Evolutionary conservation across 2,329 filamentous ascomycete genomes (phyloP).

Genomic region (Botrytis byssoidea): DNA sequence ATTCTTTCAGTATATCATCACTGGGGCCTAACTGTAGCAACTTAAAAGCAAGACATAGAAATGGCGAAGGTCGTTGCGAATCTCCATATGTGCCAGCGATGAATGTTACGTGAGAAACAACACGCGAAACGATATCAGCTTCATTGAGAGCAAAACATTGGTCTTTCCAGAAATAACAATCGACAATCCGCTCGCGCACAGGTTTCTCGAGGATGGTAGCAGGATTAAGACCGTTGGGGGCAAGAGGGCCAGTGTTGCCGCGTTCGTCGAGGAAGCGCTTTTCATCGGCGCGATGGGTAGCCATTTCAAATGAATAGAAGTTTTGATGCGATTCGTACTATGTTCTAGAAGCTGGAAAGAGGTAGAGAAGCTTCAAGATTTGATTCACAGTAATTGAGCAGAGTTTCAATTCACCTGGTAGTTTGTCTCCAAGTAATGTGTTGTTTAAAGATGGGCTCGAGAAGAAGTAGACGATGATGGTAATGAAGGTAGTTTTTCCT

Average conservation of each 20-base stretch:
- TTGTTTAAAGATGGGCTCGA: neutral
- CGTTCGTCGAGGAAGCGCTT: constrained; percentile 84
- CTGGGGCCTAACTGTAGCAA: constrained; percentile 82
- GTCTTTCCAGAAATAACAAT: constrained; percentile 97
- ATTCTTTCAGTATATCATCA: constrained; percentile 75
- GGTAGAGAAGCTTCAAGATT: neutral
- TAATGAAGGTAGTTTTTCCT: constrained; percentile 1
- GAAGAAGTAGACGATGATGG: neutral
- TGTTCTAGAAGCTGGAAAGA: neutral
- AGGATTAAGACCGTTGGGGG: constrained; percentile 86
- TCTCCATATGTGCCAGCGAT: constrained; percentile 86
- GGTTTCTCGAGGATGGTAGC: constrained; percentile 96
- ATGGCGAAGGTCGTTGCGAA: constrained; percentile 83
- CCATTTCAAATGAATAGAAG: constrained; percentile 32
- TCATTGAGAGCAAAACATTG: constrained; percentile 95
- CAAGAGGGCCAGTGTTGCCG: constrained; percentile 71
- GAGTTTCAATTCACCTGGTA: neutral
- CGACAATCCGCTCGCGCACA: constrained; percentile 90
- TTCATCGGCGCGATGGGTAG: constrained; percentile 74
- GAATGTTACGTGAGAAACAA: constrained; percentile 75
- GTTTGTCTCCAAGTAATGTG: neutral
- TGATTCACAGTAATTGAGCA: neutral
- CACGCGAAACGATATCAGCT: constrained; percentile 79
- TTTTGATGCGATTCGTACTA: neutral
- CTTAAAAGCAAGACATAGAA: constrained; percentile 93